A percentile compares a stretch with the other conserved stretches of the same genome.
Conservation (phyloP, 2,329 filamentous ascomycete species). For the Raffaelea arxii region DNA sequence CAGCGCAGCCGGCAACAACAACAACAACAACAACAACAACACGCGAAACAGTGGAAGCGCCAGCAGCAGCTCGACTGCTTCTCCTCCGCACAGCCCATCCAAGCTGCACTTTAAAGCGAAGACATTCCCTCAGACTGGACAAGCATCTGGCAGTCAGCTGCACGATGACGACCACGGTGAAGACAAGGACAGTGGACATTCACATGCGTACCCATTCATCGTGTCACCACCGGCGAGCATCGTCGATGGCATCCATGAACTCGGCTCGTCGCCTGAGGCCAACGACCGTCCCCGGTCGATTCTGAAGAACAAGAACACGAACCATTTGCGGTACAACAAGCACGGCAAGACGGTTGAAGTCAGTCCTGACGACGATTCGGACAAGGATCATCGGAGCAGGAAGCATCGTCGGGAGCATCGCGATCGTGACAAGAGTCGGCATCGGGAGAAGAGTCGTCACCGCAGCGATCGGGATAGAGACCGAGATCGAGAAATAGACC, state of each 20-base stretch:
- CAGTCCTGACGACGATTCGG: slow-evolving; percentile 16
- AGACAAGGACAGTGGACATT: too few relatives aligned
- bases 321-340: slow-evolving; percentile 46
- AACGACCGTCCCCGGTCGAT: slow-evolving; percentile 41
- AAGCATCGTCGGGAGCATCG: neutral
- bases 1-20: slow-evolving; percentile 11
- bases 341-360: slow-evolving; percentile 36
- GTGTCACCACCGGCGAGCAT: slow-evolving; percentile 19
- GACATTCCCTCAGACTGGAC: too few relatives aligned
- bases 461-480: slow-evolving; percentile 23
- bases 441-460: slow-evolving; percentile 20
- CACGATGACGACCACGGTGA: too few relatives aligned
- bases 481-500: slow-evolving; percentile 17
- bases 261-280: slow-evolving; percentile 21
- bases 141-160: too few relatives aligned
- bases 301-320: slow-evolving; percentile 50
- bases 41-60: slow-evolving; percentile 10
- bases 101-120: too few relatives aligned
- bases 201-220: slow-evolving; percentile 28
- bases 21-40: neutral
- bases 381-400: neutral
- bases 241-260: slow-evolving; percentile 19
- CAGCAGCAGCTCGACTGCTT: slow-evolving; percentile 9
- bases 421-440: slow-evolving; percentile 12
- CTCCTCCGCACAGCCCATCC: too few relatives aligned